Conservation (phyloP, 2,329 filamentous ascomycete genomes). For the Penicillium psychrosexuale region DNA sequence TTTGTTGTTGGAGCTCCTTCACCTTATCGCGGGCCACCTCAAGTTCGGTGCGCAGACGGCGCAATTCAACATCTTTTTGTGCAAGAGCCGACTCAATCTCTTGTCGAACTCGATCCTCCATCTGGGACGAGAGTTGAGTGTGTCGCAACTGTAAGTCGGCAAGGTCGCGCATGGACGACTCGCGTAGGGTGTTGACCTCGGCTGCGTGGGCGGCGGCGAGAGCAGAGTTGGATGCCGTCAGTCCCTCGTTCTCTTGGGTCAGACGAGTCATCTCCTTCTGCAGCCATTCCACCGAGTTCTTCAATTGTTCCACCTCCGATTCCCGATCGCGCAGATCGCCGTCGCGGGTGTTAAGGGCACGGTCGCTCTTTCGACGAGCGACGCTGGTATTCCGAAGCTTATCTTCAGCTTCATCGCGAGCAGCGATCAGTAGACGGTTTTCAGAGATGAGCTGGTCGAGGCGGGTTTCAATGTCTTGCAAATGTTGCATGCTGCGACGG, state of each 20-base stretch:
- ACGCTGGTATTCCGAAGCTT: slow-evolving; percentile 55
- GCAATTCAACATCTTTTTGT: slow-evolving; percentile 81
- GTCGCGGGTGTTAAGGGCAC: slow-evolving; percentile 62
- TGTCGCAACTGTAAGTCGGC: slow-evolving; percentile 65
- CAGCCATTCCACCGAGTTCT: slow-evolving; percentile 72
- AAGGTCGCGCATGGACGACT: slow-evolving; percentile 65
- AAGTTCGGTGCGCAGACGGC: slow-evolving; percentile 72
- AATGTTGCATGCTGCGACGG: slow-evolving; percentile 93
- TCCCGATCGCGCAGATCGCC: slow-evolving; percentile 76
- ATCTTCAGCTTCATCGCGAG: slow-evolving; percentile 67
- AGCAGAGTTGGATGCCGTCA: slow-evolving; percentile 73
- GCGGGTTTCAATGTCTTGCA: slow-evolving; percentile 78
- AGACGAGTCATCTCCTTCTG: slow-evolving; percentile 78
- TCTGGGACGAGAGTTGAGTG: slow-evolving; percentile 58
- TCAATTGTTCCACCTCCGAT: slow-evolving; percentile 78
- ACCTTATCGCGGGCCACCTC: slow-evolving; percentile 65
- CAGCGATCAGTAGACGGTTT: slow-evolving; percentile 74
- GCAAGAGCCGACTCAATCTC: slow-evolving; percentile 65
- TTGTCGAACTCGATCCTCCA: slow-evolving; percentile 60
- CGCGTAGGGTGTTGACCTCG: slow-evolving; percentile 62
- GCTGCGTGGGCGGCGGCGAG: slow-evolving; percentile 73
- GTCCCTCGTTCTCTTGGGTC: slow-evolving; percentile 75
- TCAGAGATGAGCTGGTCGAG: slow-evolving; percentile 83
- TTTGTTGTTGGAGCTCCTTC: slow-evolving; percentile 58
- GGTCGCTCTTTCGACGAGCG: slow-evolving; percentile 54